phyloP scores from a whole-genome alignment of 352 stramenopile genomes.

The Pythium dissotocum region DNA sequence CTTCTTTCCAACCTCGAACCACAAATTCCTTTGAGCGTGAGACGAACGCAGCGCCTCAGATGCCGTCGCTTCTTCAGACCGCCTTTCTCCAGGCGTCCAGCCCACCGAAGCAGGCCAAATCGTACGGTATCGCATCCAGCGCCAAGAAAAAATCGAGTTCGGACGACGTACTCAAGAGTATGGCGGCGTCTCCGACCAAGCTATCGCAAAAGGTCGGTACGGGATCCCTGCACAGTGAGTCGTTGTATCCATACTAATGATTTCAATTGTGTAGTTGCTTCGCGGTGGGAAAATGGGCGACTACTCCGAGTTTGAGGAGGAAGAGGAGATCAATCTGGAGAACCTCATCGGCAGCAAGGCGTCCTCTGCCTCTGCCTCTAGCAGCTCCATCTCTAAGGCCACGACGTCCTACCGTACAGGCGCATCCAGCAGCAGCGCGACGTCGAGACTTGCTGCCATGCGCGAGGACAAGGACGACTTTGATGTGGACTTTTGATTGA shows the following conservation, averaged over 20 bases:
- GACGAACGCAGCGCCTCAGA: slow-evolving; percentile 18
- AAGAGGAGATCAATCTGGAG: slow-evolving; percentile 73
- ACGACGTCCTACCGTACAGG: neutral
- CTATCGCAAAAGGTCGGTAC: slow-evolving; percentile 64
- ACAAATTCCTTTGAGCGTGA: slow-evolving; percentile 5
- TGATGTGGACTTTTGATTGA: slow-evolving; percentile 55
- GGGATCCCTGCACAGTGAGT: too few relatives aligned
- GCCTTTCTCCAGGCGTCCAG: slow-evolving; percentile 60
- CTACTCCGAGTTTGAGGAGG: slow-evolving; percentile 81
- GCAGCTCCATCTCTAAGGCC: slow-evolving; percentile 1
- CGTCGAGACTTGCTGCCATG: neutral
- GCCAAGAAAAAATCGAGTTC: slow-evolving; percentile 53
- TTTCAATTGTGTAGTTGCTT: slow-evolving; percentile 40
- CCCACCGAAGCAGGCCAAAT: slow-evolving; percentile 46
- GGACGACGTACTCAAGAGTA: slow-evolving; percentile 60
- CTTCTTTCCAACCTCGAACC: neutral
- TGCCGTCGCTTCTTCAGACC: slow-evolving; percentile 55
- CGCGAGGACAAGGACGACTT: slow-evolving; percentile 54
- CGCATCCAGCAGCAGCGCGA: neutral
- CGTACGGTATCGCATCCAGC: slow-evolving; percentile 56
- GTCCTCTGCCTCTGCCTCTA: slow-evolving; percentile 7
- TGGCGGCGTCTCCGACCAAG: slow-evolving; percentile 54
- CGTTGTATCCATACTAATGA: too few relatives aligned
- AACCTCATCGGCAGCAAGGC: slow-evolving; percentile 64
- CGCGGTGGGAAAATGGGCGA: slow-evolving; percentile 74